These are phyloP conservation scores for Ascochyta rabiei DNA, from an alignment of 2,329 filamentous ascomycete species.

Conservation along the genomic window DNA sequence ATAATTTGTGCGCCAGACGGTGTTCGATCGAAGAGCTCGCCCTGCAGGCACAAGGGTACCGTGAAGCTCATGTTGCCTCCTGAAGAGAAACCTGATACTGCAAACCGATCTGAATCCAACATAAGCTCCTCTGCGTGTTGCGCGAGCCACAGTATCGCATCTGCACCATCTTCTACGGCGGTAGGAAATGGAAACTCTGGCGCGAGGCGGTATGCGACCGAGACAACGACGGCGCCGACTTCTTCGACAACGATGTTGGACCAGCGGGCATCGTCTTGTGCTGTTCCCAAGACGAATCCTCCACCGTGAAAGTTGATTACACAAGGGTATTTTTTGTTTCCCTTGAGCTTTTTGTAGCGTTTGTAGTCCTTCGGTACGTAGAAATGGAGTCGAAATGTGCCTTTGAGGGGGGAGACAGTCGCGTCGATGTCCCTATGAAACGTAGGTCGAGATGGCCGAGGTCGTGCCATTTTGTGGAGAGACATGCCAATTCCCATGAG, in stretches of 20 bases:
- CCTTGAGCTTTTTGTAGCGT: slow-evolving; percentile 50
- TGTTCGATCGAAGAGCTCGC: slow-evolving; percentile 49
- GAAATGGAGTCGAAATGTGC: slow-evolving; percentile 62
- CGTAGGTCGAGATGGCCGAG: slow-evolving; percentile 64
- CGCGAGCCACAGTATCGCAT: slow-evolving; percentile 65
- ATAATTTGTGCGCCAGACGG: slow-evolving; percentile 36
- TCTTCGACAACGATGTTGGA: slow-evolving; percentile 61
- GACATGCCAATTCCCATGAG: slow-evolving; percentile 73
- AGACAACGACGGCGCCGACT: slow-evolving; percentile 63
- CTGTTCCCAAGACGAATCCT: slow-evolving; percentile 65
- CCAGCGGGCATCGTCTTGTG: slow-evolving; percentile 68
- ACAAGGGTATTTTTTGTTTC: slow-evolving; percentile 58
- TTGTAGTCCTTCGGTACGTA: slow-evolving; percentile 63
- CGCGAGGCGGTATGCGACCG: slow-evolving; percentile 66
- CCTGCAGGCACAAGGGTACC: slow-evolving; percentile 63
- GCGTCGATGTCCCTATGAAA: slow-evolving; percentile 64
- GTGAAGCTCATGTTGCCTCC: slow-evolving; percentile 68
- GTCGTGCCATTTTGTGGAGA: slow-evolving; percentile 66
- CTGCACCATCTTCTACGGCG: slow-evolving; percentile 68
- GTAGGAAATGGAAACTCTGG: slow-evolving; percentile 68
- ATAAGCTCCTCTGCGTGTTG: slow-evolving; percentile 61
- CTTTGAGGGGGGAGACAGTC: slow-evolving; percentile 53
- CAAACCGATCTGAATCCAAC: slow-evolving; percentile 63
- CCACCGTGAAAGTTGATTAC: slow-evolving; percentile 70
- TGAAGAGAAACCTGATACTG: slow-evolving; percentile 66